Base-by-base conservation (phyloP, 2,329 filamentous ascomycete species). In the Ceratocystis cacaofunesta region DNA sequence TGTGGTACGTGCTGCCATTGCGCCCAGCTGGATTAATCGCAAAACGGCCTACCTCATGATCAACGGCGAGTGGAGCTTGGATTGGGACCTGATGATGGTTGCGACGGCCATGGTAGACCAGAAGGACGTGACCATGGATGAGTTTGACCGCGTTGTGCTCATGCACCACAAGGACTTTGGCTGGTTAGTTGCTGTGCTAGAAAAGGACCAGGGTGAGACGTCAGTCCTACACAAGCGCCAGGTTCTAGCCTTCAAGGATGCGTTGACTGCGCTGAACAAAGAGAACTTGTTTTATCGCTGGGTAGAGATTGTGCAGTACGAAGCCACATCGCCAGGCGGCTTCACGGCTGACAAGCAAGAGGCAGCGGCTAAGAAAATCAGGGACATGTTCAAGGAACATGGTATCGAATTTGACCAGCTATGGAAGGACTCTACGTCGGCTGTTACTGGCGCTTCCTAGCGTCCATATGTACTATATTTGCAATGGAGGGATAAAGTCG, bases 31-130 rank as follows among this genome's bases (percentile, higher is more conserved):
- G 63, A 78, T 92, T 70, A 78, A 81, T 70, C 80, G 85, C 70
- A 96, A 95, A 80, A 96, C 91, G 36, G 91, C 90, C 22, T 95
- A 95, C 72, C 76, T 95, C 69, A 85, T 94, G 70, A 88, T 95
- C 79, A 89, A 92, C 72, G 83, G 81, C 68, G 82, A 90, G 68
- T 97, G 90, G 87, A 89, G 95, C 74, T 78, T 96, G 68, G 91
- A 96, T 73, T 96, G 92, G 81, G 80, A 80, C 60, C 81, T 82
- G 22, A 96, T 96, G 89, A 78, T 90, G 12, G 76, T 81, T 68
- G 90, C 89, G 3, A 87, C 90, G 58, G 76, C 77, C 43, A 74
- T 95, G 69, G 81, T 91, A 1, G 86, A 90, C 69, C 78, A 79
- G 69, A 85, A 84, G 71, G 66, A 65, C n/a, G 30, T 66, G 10